Conservation (phyloP, 2,329 filamentous ascomycete species). For the Penicillium sp. region DNA sequence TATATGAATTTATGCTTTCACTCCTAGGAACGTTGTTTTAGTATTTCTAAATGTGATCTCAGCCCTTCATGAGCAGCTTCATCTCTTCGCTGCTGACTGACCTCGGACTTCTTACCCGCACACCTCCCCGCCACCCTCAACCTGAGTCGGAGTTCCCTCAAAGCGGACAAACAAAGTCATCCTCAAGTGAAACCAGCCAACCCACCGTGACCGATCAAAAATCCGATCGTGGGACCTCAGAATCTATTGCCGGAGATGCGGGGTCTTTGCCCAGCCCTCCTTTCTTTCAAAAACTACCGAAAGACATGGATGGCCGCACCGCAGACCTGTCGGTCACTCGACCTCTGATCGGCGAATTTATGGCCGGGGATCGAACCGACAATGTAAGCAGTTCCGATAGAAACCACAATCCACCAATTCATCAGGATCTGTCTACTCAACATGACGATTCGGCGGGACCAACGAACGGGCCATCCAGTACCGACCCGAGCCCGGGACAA, state of each 20-base stretch:
- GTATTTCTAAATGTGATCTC: slow-evolving; percentile 15
- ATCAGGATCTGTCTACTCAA: not conserved
- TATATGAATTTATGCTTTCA: not conserved
- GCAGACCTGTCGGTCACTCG: slow-evolving; percentile 15
- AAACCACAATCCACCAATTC: not conserved
- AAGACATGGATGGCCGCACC: slow-evolving; percentile 27
- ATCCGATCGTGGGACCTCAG: slow-evolving; percentile 10
- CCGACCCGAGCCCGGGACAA: not conserved
- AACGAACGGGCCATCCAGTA: not conserved
- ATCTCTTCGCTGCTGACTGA: slow-evolving; percentile 46
- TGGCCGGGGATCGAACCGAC: not conserved
- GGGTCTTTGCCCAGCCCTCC: slow-evolving; percentile 23
- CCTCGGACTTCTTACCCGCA: slow-evolving; percentile 43
- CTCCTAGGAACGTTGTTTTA: not conserved
- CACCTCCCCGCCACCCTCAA: slow-evolving; percentile 31
- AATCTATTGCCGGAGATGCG: slow-evolving; percentile 19
- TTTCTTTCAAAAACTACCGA: slow-evolving; percentile 19
- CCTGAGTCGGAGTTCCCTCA: slow-evolving; percentile 24
- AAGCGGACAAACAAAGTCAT: slow-evolving; percentile 22
- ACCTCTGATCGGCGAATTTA: slow-evolving; percentile 1
- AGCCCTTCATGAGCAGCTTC: slow-evolving; percentile 46
- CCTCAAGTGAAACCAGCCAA: slow-evolving; percentile 18
- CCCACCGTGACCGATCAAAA: slow-evolving; percentile 11
- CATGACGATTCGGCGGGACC: not conserved
- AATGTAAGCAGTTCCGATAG: not conserved